Conservation (phyloP, 768 basidiomycete species). For the Stropharia rugosoannulata region DNA sequence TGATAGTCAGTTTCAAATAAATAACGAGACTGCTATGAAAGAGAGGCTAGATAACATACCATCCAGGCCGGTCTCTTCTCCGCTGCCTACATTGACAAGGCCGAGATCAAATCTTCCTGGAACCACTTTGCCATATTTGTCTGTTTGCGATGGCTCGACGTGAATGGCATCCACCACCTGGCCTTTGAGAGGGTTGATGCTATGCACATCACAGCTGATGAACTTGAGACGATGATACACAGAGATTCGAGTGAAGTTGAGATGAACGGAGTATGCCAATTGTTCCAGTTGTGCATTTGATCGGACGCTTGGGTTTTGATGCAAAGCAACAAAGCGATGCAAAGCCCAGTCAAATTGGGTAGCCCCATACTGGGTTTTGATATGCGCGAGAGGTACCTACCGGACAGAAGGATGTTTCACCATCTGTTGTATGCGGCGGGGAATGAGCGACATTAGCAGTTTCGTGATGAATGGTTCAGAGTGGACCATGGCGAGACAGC, state of each 20-base stretch:
- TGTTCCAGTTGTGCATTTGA: not conserved
- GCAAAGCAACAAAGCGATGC: no score
- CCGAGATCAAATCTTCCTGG: conserved; percentile 15
- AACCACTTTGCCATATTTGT: conserved; percentile 13
- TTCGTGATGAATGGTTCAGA: not conserved
- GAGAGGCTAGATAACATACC: no score
- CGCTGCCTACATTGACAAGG: not conserved
- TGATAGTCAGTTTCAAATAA: no score
- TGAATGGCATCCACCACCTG: conserved; percentile 31
- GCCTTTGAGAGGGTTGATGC: not conserved
- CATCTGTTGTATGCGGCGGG: no score
- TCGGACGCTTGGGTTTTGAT: not conserved
- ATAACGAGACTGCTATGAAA: no score
- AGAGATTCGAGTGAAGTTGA: not conserved
- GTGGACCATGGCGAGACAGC: not conserved
- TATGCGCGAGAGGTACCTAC: no score
- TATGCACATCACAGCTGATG: not conserved
- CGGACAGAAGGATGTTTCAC: no score
- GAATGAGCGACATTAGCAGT: not conserved
- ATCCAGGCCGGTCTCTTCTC: not conserved
- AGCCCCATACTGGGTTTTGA: no score
- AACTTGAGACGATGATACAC: conserved; percentile 9
- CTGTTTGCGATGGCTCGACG: conserved; percentile 16
- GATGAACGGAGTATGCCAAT: not conserved
- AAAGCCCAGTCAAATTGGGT: no score